Base-by-base conservation (phyloP, 108 stramenopile genomes). In the Stephanodiscus triporus region DNA sequence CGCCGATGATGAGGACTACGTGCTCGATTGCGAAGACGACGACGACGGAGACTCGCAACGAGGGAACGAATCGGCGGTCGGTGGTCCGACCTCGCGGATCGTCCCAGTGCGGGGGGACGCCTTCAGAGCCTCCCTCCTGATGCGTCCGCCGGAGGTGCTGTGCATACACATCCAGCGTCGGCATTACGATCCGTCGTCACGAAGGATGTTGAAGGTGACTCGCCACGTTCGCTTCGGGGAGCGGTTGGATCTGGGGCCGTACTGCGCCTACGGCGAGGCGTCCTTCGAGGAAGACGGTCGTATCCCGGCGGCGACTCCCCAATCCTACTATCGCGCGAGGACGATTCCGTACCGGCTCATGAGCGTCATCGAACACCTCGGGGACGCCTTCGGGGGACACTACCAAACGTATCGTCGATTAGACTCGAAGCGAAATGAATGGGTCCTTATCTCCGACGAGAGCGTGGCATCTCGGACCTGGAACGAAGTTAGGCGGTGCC, bases 111-210 rank as follows among this genome's bases (percentile, higher is more conserved):
- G 90, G 17, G 74, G 80, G 19, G 75, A 82, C 60, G 90, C 93
- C 11, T 68, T 47, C 40, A 91, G 90, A 65, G 89, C 90, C 37
- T 63, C 90, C 14, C 67, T 90, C 16, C 59, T 94, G 42, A 90
- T 91, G 38, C 72, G 93, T 23, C 81, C 81, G 20, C 93, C 93
- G 8, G 74, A 81, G 34, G 72, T 91, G 17, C 65, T 94, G 37
- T 89, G 90, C 58, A 71, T 91, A 47, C 93, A 94, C 55, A 71
- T 91, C 19, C 93, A 94, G 75, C 88, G 93, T n/a, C 84, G 87
- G 9, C 91, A 90, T 55, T 91, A 83, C 67, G 89, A 94, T 78
- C 76, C 84, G 26, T 60, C 54, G 23, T 76, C 62, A 19, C 62
- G 77, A 63, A 63, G 65, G 54, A 89, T 89, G 81, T 72, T 85